Conservation (phyloP, 2,329 filamentous ascomycete species). For the Capronia coronata region DNA sequence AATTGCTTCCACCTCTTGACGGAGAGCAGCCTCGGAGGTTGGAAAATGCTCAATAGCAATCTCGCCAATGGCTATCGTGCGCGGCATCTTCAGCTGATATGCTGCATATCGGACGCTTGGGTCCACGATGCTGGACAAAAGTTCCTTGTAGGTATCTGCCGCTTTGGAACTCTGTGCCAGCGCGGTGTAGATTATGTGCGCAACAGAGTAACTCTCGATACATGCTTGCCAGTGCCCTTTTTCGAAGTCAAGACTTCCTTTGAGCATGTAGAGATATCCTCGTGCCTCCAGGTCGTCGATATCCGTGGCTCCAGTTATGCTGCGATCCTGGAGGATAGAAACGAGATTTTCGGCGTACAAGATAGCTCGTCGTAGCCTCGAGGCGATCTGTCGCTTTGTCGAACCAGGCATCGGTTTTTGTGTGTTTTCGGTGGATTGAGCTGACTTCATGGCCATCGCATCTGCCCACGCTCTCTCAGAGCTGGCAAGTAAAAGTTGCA, state of each 20-base stretch:
- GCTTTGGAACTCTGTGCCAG: slow-evolving; percentile 61
- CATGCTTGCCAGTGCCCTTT: slow-evolving; percentile 79
- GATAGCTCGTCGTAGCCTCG: slow-evolving; percentile 73
- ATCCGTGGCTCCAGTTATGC: slow-evolving; percentile 58
- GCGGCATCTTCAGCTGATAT: slow-evolving; percentile 81
- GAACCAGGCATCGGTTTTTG: slow-evolving; percentile 69
- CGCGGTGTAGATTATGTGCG: slow-evolving; percentile 75
- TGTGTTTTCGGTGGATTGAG: slow-evolving; percentile 66
- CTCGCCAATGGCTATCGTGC: slow-evolving; percentile 71
- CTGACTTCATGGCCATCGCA: slow-evolving; percentile 87
- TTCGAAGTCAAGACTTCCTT: slow-evolving; percentile 75
- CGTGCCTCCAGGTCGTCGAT: slow-evolving; percentile 75
- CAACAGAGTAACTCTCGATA: slow-evolving; percentile 66
- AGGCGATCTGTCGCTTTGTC: slow-evolving; percentile 80
- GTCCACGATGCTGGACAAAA: slow-evolving; percentile 79
- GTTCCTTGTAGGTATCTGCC: slow-evolving; percentile 76
- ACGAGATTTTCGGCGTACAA: slow-evolving; percentile 63
- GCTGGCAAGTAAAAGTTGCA: slow-evolving; percentile 71
- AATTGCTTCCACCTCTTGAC: slow-evolving; percentile 62
- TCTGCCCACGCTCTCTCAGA: slow-evolving; percentile 92
- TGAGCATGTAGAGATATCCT: slow-evolving; percentile 72
- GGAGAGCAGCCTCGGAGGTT: slow-evolving; percentile 49
- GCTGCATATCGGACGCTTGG: slow-evolving; percentile 91
- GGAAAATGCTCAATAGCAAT: slow-evolving; percentile 78
- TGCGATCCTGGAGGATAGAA: slow-evolving; percentile 56